Evolutionary conservation across 345 rosid species (phyloP).

Genomic region (Hibiscus syriacus): DNA sequence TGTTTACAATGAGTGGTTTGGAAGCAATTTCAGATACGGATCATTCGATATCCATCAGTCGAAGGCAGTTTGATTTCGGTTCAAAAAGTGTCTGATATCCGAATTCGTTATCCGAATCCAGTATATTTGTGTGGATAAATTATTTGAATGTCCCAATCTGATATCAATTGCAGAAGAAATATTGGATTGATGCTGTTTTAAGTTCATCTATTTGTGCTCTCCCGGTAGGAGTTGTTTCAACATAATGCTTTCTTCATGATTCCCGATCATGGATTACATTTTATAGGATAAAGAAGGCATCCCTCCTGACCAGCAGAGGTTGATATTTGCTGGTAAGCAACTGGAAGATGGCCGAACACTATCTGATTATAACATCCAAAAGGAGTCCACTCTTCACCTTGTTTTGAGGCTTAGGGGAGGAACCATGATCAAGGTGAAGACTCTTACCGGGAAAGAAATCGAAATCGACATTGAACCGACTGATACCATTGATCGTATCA

Average conservation of each 20-base stretch:
- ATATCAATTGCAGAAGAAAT: background rate
- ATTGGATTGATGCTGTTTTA: background rate
- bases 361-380: constrained; percentile 82
- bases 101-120: background rate
- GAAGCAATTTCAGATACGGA: background rate
- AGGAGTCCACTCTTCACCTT: constrained; percentile 88
- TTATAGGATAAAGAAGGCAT: constrained; percentile 90
- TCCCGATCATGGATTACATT: background rate
- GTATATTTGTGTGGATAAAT: background rate
- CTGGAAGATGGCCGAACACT: constrained; percentile 91
- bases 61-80: background rate
- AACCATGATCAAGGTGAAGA: constrained; percentile 94
- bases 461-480: constrained; percentile 94
- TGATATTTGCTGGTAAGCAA: constrained; percentile 93
- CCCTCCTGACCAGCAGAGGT: constrained; percentile 88
- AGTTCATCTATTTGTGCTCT: background rate
- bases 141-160: no score
- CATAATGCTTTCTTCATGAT: background rate
- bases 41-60: background rate
- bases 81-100: background rate
- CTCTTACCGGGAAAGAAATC: constrained; percentile 90
- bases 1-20: background rate
- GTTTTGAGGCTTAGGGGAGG: constrained; percentile 94
- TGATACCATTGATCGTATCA: constrained; percentile 85
- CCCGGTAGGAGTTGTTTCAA: background rate